Conservation (phyloP, 768 basidiomycete genomes). For the Calocybe indica region DNA sequence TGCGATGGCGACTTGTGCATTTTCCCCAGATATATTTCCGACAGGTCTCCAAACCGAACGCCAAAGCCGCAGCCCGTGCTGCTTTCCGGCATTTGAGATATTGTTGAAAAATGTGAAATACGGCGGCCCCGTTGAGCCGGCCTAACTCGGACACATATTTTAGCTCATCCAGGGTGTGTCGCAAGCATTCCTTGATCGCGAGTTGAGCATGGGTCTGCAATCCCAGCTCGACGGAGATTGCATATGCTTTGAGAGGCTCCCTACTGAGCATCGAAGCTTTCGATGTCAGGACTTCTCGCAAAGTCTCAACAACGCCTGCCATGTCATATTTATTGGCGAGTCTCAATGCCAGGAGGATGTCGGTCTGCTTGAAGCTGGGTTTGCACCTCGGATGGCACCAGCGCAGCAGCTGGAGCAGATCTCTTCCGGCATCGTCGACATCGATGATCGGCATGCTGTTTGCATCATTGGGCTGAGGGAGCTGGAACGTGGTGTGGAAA, state of each 20-base stretch:
- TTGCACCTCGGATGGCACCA: slow-evolving; percentile 30
- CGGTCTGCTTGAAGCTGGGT: slow-evolving; percentile 27
- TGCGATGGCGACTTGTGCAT: too few relatives aligned
- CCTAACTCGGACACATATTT: too few relatives aligned
- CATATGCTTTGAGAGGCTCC: slow-evolving; percentile 30
- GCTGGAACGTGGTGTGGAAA: slow-evolving; percentile 23
- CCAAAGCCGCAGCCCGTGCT: too few relatives aligned
- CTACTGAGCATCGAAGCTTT: slow-evolving; percentile 16
- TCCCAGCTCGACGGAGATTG: slow-evolving; percentile 23
- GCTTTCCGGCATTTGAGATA: too few relatives aligned
- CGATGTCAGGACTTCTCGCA: slow-evolving; percentile 19
- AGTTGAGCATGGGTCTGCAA: background rate
- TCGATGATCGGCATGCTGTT: slow-evolving; percentile 9
- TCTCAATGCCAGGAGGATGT: slow-evolving; percentile 26
- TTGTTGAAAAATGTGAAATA: too few relatives aligned
- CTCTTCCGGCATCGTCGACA: slow-evolving; percentile 23
- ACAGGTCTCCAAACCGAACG: too few relatives aligned
- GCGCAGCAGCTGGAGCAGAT: slow-evolving; percentile 24
- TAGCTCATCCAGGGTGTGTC: too few relatives aligned
- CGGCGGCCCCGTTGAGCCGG: too few relatives aligned
- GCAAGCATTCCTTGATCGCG: background rate
- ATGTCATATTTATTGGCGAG: slow-evolving; percentile 35
- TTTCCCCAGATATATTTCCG: too few relatives aligned
- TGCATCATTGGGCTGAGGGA: slow-evolving; percentile 8
- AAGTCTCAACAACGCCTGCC: slow-evolving; percentile 20